A percentile compares a stretch with the other conserved stretches of the same genome.
Conservation (phyloP, 2,329 filamentous ascomycete species). For the Bipolaris zeicola region DNA sequence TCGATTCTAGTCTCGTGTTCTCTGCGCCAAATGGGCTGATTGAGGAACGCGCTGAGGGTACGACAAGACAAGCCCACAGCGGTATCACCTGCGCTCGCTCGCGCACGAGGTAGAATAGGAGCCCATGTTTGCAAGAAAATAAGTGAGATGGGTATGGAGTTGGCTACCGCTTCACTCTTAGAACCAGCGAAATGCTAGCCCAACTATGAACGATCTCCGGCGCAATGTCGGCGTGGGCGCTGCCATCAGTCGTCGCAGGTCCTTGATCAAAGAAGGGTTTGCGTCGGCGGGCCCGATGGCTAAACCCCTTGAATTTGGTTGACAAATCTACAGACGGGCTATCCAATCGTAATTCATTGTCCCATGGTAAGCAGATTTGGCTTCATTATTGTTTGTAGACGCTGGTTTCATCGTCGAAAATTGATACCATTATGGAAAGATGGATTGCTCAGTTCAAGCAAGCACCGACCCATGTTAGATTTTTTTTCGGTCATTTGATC, state of each 20-base stretch:
- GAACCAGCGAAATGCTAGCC: background rate
- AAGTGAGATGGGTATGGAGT: slow-evolving; percentile 1
- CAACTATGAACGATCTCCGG: background rate
- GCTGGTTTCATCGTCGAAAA: slow-evolving; percentile 26
- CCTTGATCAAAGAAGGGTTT: slow-evolving; percentile 14
- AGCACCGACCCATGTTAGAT: slow-evolving; percentile 36
- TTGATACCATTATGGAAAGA: slow-evolving; percentile 38
- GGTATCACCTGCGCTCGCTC: slow-evolving; percentile 3
- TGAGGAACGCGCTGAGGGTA: background rate
- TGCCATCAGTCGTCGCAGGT: slow-evolving; percentile 11
- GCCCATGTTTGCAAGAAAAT: background rate
- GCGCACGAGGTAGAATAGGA: background rate
- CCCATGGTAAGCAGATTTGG: background rate
- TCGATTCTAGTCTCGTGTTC: slow-evolving; percentile 7
- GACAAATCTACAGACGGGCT: background rate
- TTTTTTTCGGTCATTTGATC: slow-evolving; percentile 27
- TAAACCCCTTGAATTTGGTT: slow-evolving; percentile 11
- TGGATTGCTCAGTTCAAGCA: slow-evolving; percentile 23
- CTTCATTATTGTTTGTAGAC: slow-evolving; percentile 1
- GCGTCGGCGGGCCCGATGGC: slow-evolving; percentile 22
- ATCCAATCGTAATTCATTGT: background rate
- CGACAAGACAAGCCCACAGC: slow-evolving; percentile 2
- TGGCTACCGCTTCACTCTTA: background rate
- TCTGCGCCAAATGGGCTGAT: background rate
- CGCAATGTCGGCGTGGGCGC: background rate